phyloP scores from a whole-genome alignment of 2,329 filamentous ascomycete genomes.

The Fusarium proliferatum region DNA sequence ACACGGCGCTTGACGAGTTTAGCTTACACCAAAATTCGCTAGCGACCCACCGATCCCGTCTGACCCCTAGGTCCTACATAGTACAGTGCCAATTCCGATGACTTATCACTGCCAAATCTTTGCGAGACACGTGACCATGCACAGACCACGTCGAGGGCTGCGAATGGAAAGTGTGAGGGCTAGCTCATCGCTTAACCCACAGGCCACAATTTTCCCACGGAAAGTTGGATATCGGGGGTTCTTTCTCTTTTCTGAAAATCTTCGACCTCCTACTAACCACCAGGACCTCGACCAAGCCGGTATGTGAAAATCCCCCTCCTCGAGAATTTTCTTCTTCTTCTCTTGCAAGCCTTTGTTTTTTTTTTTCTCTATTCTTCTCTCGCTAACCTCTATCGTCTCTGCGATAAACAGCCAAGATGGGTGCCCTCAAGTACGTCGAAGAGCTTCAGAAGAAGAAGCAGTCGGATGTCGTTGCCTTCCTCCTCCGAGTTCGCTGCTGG shows the following conservation, averaged over 20 bases:
- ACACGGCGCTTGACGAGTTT: too few relatives aligned
- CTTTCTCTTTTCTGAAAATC: conserved; percentile 23
- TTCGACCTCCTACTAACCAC: conserved; percentile 52
- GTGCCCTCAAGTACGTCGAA: conserved; percentile 99
- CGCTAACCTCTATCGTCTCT: conserved; percentile 42
- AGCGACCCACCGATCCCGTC: too few relatives aligned
- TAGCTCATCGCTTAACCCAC: conserved; percentile 49
- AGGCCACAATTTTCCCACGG: conserved; percentile 26
- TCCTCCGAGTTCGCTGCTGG: conserved; percentile 99
- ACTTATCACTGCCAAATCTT: neutral
- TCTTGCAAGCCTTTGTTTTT: conserved; percentile 5
- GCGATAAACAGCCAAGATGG: conserved; percentile 77
- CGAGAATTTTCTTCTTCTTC: neutral
- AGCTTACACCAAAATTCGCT: too few relatives aligned
- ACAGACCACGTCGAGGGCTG: neutral
- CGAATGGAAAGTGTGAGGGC: neutral
- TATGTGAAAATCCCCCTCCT: conserved; percentile 44
- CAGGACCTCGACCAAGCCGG: conserved; percentile 53
- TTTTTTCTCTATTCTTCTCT: conserved; percentile 11
- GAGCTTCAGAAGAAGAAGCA: conserved; percentile 99
- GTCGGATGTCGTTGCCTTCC: conserved; percentile 99
- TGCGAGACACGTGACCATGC: neutral
- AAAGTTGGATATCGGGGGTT: conserved; percentile 22
- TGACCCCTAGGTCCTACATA: neutral
- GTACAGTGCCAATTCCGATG: neutral